Conservation (phyloP, 1,284 basidiomycete genomes). For the Dichomitus squalens region DNA sequence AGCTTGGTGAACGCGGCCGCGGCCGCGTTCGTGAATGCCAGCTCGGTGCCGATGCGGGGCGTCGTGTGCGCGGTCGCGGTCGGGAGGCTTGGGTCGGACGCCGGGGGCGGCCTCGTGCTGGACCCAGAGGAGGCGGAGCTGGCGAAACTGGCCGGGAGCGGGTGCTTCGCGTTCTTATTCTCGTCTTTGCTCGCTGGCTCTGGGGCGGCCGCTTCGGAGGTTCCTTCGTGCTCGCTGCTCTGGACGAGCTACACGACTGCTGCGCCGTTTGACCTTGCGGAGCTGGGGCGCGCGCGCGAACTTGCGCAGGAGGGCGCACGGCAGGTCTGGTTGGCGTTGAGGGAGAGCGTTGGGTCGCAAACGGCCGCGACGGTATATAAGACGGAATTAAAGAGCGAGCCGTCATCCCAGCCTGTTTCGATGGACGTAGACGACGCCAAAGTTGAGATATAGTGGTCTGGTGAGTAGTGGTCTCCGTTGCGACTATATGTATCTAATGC, state of each 20-base stretch:
- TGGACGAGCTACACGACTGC: conserved; percentile 58
- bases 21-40: conserved; percentile 65
- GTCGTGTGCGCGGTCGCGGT: conserved; percentile 69
- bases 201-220: conserved; percentile 23
- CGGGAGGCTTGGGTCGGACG: conserved; percentile 35
- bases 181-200: conserved; percentile 33
- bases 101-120: conserved; percentile 39
- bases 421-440: conserved; percentile 23
- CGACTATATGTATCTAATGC: too few species aligned
- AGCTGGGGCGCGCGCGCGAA: conserved; percentile 45
- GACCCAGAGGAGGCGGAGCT: conserved; percentile 57
- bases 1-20: conserved; percentile 70
- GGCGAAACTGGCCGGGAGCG: conserved; percentile 40
- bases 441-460: conserved; percentile 12
- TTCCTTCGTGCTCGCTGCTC: conserved; percentile 38
- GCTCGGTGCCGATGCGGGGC: conserved; percentile 70
- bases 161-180: conserved; percentile 73
- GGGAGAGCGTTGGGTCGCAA: conserved; percentile 37
- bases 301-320: conserved; percentile 49
- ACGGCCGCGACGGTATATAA: conserved; percentile 3
- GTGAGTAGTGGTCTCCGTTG: background rate
- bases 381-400: background rate
- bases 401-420: background rate
- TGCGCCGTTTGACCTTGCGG: conserved; percentile 40
- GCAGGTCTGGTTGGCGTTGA: conserved; percentile 50